A percentile compares a stretch with the other conserved stretches of the same genome.
These are phyloP conservation scores for Ambrosia artemisiifolia DNA, from an alignment of 129 eudicot species.

Conservation along the genomic window DNA sequence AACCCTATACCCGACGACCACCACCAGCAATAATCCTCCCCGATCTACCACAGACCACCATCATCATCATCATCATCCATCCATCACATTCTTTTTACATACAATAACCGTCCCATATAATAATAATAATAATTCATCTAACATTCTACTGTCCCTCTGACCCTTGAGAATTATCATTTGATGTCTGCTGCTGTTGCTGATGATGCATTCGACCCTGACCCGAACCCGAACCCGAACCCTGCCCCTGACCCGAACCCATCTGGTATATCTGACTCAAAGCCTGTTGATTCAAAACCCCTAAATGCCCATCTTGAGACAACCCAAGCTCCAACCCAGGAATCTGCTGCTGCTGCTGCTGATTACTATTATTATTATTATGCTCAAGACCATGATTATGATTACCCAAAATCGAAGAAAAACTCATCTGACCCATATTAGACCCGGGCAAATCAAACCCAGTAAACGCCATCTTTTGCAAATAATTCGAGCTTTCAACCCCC, in stretches of 20 bases:
- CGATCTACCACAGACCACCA: too few species aligned
- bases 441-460: slow-evolving; percentile 55
- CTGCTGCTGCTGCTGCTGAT: background rate
- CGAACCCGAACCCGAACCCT: too few species aligned
- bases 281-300: slow-evolving; percentile 54
- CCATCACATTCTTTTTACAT: slow-evolving; percentile 20
- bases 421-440: slow-evolving; percentile 28
- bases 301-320: slow-evolving; percentile 60
- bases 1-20: too few species aligned
- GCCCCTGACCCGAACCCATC: slow-evolving; percentile 23
- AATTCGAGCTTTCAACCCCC: slow-evolving; percentile 34
- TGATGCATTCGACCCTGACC: slow-evolving; percentile 26
- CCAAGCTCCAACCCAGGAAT: slow-evolving; percentile 79
- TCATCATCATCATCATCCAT: slow-evolving; percentile 21
- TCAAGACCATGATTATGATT: slow-evolving; percentile 19
- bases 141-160: slow-evolving; percentile 35
- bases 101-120: background rate
- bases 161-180: slow-evolving; percentile 51
- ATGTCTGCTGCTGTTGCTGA: slow-evolving; percentile 38
- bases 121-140: background rate
- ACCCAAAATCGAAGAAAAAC: slow-evolving; percentile 33
- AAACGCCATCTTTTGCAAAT: slow-evolving; percentile 45
- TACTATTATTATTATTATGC: background rate
- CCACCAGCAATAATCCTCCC: too few species aligned
- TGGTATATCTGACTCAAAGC: slow-evolving; percentile 57